These are phyloP conservation scores for Chlamydomonas urium DNA, from an alignment of 139 green algal genomes.

Conservation along the genomic window DNA sequence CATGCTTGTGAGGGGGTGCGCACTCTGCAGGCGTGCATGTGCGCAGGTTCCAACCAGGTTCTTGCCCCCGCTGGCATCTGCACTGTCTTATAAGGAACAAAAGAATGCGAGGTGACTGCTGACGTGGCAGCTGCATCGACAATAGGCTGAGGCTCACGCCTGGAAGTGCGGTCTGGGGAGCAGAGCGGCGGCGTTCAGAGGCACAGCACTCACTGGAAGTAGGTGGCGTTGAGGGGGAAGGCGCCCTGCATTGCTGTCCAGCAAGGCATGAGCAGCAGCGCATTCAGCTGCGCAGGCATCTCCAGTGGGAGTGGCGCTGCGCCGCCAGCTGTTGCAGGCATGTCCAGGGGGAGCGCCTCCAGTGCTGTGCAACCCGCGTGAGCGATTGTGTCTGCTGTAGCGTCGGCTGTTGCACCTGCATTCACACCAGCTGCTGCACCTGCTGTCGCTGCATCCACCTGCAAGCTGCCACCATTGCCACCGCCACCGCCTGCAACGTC, in stretches of 20 bases:
- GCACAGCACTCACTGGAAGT: conserved; percentile 63
- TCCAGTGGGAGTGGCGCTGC: neutral
- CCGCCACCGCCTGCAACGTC: neutral
- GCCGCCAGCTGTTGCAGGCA: conserved; percentile 9
- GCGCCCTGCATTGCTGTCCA: conserved; percentile 41
- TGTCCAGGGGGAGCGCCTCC: no score
- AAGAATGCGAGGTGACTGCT: no score
- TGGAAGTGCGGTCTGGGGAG: no score
- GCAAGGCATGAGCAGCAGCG: conserved; percentile 54
- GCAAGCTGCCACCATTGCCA: neutral
- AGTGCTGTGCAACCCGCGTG: conserved; percentile 6
- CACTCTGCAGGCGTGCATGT: no score
- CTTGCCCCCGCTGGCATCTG: no score
- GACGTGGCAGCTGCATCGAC: no score
- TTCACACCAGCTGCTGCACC: neutral
- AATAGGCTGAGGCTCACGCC: no score
- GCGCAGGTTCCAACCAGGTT: no score
- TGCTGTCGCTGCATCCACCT: neutral
- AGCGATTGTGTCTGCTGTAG: neutral
- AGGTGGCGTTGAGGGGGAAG: conserved; percentile 83
- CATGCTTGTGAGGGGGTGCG: no score
- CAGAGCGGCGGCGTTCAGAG: no score
- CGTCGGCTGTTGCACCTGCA: neutral
- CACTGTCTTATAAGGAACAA: no score
- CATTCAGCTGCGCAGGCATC: conserved; percentile 16